Conservation (phyloP, 202 grass and related monocot genomes). For the Panicum hallii region DNA sequence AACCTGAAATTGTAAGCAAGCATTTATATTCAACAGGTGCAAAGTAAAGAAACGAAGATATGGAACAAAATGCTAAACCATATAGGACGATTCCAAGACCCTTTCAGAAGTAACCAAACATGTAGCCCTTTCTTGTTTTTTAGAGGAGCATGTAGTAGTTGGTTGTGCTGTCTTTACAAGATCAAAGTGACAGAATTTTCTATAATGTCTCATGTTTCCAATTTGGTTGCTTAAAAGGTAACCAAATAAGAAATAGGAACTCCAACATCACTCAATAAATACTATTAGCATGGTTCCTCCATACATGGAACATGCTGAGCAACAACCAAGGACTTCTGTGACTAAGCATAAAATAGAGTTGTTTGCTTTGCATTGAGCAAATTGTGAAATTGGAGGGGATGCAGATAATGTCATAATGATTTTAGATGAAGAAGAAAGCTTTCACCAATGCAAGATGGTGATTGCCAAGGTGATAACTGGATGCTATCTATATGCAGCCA, state of each 20-base stretch:
- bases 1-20: conserved; percentile 69
- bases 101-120: neutral
- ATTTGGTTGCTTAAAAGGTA: neutral
- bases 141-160: neutral
- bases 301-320: neutral
- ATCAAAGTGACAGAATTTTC: neutral
- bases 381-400: neutral
- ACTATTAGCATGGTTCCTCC: neutral
- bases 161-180: neutral
- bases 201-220: neutral
- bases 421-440: conserved; percentile 2
- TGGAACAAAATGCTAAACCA: conserved; percentile 10
- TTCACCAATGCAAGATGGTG: conserved; percentile 28
- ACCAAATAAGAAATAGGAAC: neutral
- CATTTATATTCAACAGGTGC: conserved; percentile 7
- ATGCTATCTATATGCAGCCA: conserved; percentile 13
- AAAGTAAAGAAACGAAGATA: conserved; percentile 19
- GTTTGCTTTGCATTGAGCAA: neutral
- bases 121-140: neutral
- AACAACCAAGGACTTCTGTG: neutral
- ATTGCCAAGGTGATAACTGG: neutral
- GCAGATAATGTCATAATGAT: neutral
- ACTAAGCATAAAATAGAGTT: neutral
- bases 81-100: neutral
- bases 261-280: neutral